phyloP scores from a whole-genome alignment of 257 asterid genomes.

The Scutellaria barbata region DNA sequence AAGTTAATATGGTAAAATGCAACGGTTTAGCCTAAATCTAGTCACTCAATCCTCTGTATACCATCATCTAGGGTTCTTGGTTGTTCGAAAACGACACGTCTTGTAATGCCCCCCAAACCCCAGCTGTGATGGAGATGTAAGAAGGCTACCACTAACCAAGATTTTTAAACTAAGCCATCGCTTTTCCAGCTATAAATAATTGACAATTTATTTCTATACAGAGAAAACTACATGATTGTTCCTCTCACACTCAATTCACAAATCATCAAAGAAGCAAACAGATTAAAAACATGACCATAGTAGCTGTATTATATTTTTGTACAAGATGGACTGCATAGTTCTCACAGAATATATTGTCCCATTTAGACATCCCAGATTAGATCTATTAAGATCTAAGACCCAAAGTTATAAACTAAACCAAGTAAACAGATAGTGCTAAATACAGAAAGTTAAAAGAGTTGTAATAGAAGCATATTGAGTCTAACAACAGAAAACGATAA shows the following conservation, averaged over 20 bases:
- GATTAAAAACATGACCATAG: slow-evolving; percentile 30
- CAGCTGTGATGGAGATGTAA: slow-evolving; percentile 54
- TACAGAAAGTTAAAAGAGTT: not conserved
- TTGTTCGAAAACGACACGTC: slow-evolving; percentile 48
- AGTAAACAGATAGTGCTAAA: not conserved
- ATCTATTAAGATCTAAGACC: slow-evolving; percentile 3
- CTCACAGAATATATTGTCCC: slow-evolving; percentile 15
- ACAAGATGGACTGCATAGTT: slow-evolving; percentile 31
- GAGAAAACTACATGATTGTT: slow-evolving; percentile 33
- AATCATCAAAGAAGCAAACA: slow-evolving; percentile 32
- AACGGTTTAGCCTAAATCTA: no score
- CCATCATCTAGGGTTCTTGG: slow-evolving; percentile 26
- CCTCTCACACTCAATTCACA: slow-evolving; percentile 15
- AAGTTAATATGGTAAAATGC: no score
- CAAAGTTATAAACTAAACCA: no score
- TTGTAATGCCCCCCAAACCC: slow-evolving; percentile 42
- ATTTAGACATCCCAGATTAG: slow-evolving; percentile 33
- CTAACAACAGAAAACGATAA: slow-evolving; percentile 26
- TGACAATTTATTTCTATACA: slow-evolving; percentile 36
- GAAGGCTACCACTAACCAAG: slow-evolving; percentile 41
- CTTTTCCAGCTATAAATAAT: slow-evolving; percentile 41
- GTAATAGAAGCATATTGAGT: not conserved
- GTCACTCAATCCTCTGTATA: no score
- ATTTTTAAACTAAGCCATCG: slow-evolving; percentile 23
- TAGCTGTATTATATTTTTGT: slow-evolving; percentile 13